phyloP scores from a whole-genome alignment of 768 basidiomycete species.

The Amanita inopinata region DNA sequence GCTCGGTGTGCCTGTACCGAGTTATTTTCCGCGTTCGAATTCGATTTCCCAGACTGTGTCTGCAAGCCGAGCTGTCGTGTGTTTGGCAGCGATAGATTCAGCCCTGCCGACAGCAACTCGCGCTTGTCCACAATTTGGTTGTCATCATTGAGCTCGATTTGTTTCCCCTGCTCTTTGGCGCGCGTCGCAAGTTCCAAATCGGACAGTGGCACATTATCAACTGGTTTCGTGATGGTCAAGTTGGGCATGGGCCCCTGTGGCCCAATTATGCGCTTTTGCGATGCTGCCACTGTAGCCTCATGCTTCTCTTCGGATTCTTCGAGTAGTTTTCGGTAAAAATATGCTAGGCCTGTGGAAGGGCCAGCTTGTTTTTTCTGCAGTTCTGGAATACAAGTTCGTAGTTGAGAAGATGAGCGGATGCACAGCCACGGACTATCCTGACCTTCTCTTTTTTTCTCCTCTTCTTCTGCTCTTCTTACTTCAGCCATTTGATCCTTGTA shows the following conservation, averaged over 20 bases:
- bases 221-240: conserved; percentile 69
- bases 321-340: conserved; percentile 72
- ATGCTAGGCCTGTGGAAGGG: conserved; percentile 66
- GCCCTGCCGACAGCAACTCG: conserved; percentile 80
- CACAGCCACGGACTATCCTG: conserved; percentile 16
- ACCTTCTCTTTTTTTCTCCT: conserved; percentile 88
- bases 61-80: conserved; percentile 59
- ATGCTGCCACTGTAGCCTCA: conserved; percentile 79
- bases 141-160: conserved; percentile 93
- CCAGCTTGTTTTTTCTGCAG: conserved; percentile 51
- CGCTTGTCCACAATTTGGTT: conserved; percentile 96
- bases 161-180: conserved; percentile 68
- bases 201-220: conserved; percentile 49
- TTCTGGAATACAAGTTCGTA: conserved; percentile 26
- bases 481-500: conserved; percentile 97
- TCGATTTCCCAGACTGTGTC: conserved; percentile 15
- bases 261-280: conserved; percentile 48
- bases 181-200: conserved; percentile 66
- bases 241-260: conserved; percentile 56
- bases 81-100: conserved; percentile 82
- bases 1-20: conserved; percentile 54
- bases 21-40: conserved; percentile 15
- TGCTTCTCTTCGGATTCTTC: conserved; percentile 77
- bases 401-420: neutral
- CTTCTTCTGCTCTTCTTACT: conserved; percentile 83